These are phyloP conservation scores for Leptographium wingfieldii DNA, from an alignment of 2,329 filamentous ascomycete species.

Conservation along the genomic window DNA sequence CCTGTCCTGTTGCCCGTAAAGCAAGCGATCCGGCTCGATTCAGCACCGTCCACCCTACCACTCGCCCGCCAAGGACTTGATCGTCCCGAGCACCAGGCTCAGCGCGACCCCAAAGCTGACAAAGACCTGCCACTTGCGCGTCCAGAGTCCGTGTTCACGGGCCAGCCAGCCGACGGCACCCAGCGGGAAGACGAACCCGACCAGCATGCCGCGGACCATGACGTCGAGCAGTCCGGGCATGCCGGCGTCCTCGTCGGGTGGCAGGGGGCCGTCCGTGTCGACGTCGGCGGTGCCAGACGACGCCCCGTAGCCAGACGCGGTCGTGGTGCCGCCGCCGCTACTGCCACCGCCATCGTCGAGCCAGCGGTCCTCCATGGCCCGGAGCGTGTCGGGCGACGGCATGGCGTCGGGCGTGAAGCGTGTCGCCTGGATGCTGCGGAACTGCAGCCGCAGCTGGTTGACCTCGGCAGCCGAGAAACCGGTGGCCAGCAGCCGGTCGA, in stretches of 20 bases:
- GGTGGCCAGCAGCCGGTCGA: slow-evolving; percentile 69
- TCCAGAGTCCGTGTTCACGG: slow-evolving; percentile 79
- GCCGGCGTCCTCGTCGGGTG: slow-evolving; percentile 33
- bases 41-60: slow-evolving; percentile 1
- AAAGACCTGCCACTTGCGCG: slow-evolving; percentile 70
- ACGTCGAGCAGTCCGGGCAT: slow-evolving; percentile 59
- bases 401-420: slow-evolving; percentile 81
- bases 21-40: no score
- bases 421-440: slow-evolving; percentile 69
- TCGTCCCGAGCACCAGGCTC: slow-evolving; percentile 62
- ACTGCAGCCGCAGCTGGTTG: slow-evolving; percentile 73
- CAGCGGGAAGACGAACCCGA: slow-evolving; percentile 91
- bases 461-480: slow-evolving; percentile 80
- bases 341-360: slow-evolving; percentile 53
- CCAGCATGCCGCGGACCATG: slow-evolving; percentile 74
- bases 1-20: no score
- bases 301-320: not conserved
- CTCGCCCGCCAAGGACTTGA: slow-evolving; percentile 35
- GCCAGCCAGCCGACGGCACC: slow-evolving; percentile 77
- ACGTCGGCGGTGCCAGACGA: not conserved
- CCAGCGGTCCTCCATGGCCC: slow-evolving; percentile 79
- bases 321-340: slow-evolving; percentile 7
- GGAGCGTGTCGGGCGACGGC: slow-evolving; percentile 64
- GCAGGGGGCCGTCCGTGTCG: slow-evolving; percentile 16
- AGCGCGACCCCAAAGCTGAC: slow-evolving; percentile 75